Evolutionary conservation across 257 asterid genomes (phyloP).

Genomic region (Forsythia suspensa): DNA sequence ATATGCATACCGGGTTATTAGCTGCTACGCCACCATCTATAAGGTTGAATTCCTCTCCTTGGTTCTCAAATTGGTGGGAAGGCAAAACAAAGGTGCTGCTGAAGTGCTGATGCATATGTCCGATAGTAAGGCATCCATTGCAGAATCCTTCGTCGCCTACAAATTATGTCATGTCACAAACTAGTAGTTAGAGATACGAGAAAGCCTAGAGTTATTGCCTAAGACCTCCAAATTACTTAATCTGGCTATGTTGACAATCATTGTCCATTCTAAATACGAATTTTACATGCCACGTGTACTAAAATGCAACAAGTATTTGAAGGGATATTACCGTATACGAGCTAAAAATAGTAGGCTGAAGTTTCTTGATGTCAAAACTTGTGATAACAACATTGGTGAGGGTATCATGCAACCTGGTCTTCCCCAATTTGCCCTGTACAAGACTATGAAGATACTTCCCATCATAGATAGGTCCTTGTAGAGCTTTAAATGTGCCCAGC

Average conservation of each 20-base stretch:
- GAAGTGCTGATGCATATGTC: conserved; percentile 65
- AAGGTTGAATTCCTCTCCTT: conserved; percentile 48
- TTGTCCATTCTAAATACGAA: background rate
- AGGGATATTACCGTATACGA: conserved; percentile 33
- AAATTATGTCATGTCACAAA: no score
- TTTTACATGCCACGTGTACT: background rate
- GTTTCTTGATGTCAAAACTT: conserved; percentile 49
- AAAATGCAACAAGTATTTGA: no score
- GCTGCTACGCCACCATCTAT: conserved; percentile 69
- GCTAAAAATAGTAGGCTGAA: conserved; percentile 47
- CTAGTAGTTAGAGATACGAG: no score
- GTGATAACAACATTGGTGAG: conserved; percentile 50
- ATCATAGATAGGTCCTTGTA: conserved; percentile 42
- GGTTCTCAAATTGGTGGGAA: conserved; percentile 47
- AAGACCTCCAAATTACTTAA: no score
- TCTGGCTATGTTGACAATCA: background rate
- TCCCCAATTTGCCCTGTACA: conserved; percentile 24
- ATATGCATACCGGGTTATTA: conserved; percentile 54
- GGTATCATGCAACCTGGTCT: conserved; percentile 38
- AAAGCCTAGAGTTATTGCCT: no score
- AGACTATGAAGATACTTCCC: conserved; percentile 41
- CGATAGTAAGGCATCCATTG: conserved; percentile 47
- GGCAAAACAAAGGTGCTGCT: conserved; percentile 66
- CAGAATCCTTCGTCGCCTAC: conserved; percentile 29
- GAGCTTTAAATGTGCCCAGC: conserved; percentile 27